Conservation (phyloP, 176 grass and related monocot genomes). For the Bromus sterilis region DNA sequence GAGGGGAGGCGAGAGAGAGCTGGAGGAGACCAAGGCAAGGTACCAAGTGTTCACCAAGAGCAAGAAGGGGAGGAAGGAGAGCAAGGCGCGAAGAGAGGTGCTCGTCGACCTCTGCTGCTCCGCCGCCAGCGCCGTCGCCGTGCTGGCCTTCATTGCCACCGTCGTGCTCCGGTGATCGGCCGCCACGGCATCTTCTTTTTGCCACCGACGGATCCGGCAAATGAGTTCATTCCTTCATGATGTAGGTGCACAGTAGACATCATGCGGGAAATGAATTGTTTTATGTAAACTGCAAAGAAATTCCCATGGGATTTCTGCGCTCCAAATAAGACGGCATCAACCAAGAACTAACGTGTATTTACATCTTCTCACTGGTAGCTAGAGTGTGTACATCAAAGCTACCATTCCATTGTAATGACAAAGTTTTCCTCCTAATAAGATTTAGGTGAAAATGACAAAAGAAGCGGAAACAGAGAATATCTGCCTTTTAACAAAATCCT, state of each 20-base stretch:
- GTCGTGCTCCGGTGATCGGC: conserved; percentile 29
- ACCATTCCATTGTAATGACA: not conserved
- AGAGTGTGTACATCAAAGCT: not conserved
- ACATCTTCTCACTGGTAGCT: not conserved
- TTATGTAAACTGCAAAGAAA: not conserved
- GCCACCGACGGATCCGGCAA: not conserved
- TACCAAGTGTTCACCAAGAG: conserved; percentile 36
- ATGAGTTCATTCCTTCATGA: not conserved
- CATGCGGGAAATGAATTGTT: not conserved
- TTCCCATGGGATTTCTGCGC: not conserved
- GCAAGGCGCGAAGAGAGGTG: conserved; percentile 39
- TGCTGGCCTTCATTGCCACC: conserved; percentile 34
- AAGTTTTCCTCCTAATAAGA: not conserved
- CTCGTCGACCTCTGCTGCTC: conserved; percentile 51
- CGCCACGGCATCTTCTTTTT: not conserved
- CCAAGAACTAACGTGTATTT: not conserved
- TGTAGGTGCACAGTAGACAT: not conserved
- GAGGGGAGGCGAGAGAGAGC: conserved; percentile 2
- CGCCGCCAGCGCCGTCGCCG: conserved; percentile 44
- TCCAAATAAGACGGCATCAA: not conserved
- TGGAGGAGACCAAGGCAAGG: conserved; percentile 14
- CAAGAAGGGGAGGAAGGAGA: conserved; percentile 39
- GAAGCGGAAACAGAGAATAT: not conserved
- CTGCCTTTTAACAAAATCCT: not conserved
- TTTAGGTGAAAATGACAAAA: not conserved